These are phyloP conservation scores for Kwoniella pini DNA, from an alignment of 768 basidiomycete genomes.

Conservation along the genomic window DNA sequence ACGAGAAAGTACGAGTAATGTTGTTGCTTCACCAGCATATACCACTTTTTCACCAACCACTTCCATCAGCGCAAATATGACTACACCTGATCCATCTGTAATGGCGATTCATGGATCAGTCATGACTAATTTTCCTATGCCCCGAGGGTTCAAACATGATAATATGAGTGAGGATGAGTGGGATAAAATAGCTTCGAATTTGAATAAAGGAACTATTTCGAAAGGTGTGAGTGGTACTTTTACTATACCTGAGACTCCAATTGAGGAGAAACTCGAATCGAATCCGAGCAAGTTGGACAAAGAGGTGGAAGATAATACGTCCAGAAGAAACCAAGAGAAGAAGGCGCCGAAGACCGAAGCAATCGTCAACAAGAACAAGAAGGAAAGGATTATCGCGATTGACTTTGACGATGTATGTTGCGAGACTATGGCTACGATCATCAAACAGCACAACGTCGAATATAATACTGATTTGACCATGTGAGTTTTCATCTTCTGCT, in stretches of 20 bases:
- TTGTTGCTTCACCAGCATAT: background rate
- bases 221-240: background rate
- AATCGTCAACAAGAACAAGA: background rate
- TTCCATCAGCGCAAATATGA: background rate
- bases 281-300: no score
- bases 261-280: no score
- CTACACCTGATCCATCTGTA: background rate
- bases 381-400: slow-evolving; percentile 34
- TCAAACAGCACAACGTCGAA: slow-evolving; percentile 22
- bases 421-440: slow-evolving; percentile 23
- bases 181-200: background rate
- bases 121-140: slow-evolving; percentile 5
- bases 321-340: background rate
- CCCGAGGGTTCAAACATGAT: background rate
- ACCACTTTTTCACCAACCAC: slow-evolving; percentile 3
- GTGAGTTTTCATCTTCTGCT: slow-evolving; percentile 22
- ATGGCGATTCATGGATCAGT: slow-evolving; percentile 10
- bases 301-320: no score
- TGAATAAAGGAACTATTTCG: background rate
- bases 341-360: background rate
- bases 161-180: background rate
- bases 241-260: no score
- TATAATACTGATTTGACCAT: slow-evolving; percentile 28
- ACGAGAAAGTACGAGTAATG: no score
- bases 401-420: slow-evolving; percentile 45